These are phyloP conservation scores for Syzygium jambos DNA, from an alignment of 345 rosid species.

Conservation along the genomic window DNA sequence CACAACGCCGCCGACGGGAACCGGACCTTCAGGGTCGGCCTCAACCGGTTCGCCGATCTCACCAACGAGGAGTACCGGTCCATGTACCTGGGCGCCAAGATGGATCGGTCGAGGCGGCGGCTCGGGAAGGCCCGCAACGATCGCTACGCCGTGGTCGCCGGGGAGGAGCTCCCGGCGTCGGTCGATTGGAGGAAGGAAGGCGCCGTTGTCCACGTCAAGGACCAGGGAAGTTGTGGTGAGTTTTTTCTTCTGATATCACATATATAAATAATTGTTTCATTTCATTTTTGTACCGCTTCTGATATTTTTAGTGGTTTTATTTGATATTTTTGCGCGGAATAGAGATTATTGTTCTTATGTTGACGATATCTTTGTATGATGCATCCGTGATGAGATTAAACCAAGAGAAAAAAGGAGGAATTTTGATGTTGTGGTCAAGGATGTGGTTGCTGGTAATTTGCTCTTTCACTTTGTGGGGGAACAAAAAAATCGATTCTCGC, in stretches of 20 bases:
- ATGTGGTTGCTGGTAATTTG: not conserved
- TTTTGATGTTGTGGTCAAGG: not conserved
- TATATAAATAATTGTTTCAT: not conserved
- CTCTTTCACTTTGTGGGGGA: not conserved
- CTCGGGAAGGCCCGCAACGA: conserved; percentile 23
- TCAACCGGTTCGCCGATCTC: conserved; percentile 86
- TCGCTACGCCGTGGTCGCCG: conserved; percentile 47
- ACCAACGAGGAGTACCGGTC: conserved; percentile 90
- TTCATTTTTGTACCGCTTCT: not conserved
- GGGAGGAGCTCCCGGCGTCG: conserved; percentile 55
- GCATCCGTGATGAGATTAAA: not conserved
- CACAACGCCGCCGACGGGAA: conserved; percentile 47
- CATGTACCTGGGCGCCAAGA: conserved; percentile 49
- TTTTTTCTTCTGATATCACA: not conserved
- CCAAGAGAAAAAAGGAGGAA: not conserved
- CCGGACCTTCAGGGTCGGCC: conserved; percentile 55
- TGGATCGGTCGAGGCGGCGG: conserved; percentile 14
- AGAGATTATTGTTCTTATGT: too few relatives aligned
- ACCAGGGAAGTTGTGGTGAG: conserved; percentile 84
- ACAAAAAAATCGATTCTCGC: not conserved
- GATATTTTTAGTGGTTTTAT: not conserved
- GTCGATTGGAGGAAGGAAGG: conserved; percentile 85
- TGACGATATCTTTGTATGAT: not conserved
- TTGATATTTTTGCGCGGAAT: not conserved
- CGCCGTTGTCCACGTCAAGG: conserved; percentile 72